phyloP scores from a whole-genome alignment of 164 flowering plant species.

The Vitis amurensis region DNA sequence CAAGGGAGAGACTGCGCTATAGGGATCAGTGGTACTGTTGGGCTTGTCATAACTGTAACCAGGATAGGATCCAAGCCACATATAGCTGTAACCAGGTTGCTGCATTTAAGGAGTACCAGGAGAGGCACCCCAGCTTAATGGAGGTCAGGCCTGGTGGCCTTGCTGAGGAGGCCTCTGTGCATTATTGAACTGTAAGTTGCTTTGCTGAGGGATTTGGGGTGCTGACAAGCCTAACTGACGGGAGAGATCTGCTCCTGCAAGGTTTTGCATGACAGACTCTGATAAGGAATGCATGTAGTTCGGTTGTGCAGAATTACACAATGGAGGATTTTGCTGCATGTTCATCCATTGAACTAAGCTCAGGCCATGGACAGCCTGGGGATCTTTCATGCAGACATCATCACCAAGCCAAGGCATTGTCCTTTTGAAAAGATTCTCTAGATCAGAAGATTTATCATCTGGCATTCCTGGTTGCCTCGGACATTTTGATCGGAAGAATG shows the following conservation, averaged over 20 bases:
- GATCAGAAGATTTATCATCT: conserved; percentile 77
- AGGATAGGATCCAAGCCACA: no score
- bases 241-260: conserved; percentile 61
- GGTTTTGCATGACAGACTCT: conserved; percentile 51
- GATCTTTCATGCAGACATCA: conserved; percentile 67
- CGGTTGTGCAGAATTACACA: conserved; percentile 57
- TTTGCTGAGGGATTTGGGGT: conserved; percentile 61
- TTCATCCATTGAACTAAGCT: conserved; percentile 95
- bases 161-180: conserved; percentile 58
- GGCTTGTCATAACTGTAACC: no score
- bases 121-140: no score
- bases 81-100: no score
- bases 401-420: conserved; percentile 94
- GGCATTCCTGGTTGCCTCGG: conserved; percentile 90
- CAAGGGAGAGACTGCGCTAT: no score
- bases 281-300: conserved; percentile 55
- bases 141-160: conserved; percentile 61
- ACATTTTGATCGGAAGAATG: conserved; percentile 84
- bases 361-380: conserved; percentile 68
- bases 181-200: conserved; percentile 55
- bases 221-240: conserved; percentile 65
- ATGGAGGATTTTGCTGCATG: conserved; percentile 78
- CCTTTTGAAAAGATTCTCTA: conserved; percentile 72
- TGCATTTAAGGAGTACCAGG: no score
- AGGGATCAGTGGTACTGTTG: no score